These are phyloP conservation scores for Cytospora schulzeri DNA, from an alignment of 2,329 filamentous ascomycete species.

Conservation along the genomic window DNA sequence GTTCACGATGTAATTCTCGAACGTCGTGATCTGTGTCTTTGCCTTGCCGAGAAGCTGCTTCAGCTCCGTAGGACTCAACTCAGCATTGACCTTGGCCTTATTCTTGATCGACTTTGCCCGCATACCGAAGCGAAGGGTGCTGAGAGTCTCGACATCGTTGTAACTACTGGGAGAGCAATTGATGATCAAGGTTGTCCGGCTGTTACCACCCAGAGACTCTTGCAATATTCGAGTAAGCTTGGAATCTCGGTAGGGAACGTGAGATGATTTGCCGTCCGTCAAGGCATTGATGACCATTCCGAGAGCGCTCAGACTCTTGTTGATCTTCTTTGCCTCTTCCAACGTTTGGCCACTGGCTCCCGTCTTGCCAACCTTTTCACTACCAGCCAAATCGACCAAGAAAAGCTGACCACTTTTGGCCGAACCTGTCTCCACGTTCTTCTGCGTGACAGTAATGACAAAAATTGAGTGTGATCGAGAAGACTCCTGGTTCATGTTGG, in stretches of 20 bases:
- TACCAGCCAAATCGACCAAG: constrained; percentile 96
- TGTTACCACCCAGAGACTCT: constrained; percentile 97
- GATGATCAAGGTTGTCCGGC: constrained; percentile 95
- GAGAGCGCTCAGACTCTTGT: constrained; percentile 96
- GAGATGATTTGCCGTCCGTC: constrained; percentile 94
- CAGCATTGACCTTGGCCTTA: constrained; percentile 99
- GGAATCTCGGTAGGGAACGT: constrained; percentile 95
- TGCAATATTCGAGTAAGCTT: constrained; percentile 97
- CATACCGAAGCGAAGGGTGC: constrained; percentile 92
- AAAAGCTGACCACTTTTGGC: constrained; percentile 96
- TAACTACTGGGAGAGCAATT: constrained; percentile 99
- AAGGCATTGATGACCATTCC: constrained; percentile 99
- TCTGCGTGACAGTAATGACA: constrained; percentile 94
- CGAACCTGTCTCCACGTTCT: constrained; percentile 94
- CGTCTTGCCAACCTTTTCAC: constrained; percentile 98
- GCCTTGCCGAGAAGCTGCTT: constrained; percentile 92
- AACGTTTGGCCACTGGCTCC: constrained; percentile 95
- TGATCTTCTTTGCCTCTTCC: constrained; percentile 99
- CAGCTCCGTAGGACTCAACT: constrained; percentile 92
- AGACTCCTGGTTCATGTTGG: constrained; percentile 99
- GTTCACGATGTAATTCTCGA: constrained; percentile 81
- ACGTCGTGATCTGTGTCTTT: constrained; percentile 84
- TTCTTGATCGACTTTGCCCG: constrained; percentile 99
- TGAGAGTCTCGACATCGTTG: constrained; percentile 92
- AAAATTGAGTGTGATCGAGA: constrained; percentile 98